Conservation (phyloP, 495 filamentous ascomycete genomes). For the Aspergillus panamensis region DNA sequence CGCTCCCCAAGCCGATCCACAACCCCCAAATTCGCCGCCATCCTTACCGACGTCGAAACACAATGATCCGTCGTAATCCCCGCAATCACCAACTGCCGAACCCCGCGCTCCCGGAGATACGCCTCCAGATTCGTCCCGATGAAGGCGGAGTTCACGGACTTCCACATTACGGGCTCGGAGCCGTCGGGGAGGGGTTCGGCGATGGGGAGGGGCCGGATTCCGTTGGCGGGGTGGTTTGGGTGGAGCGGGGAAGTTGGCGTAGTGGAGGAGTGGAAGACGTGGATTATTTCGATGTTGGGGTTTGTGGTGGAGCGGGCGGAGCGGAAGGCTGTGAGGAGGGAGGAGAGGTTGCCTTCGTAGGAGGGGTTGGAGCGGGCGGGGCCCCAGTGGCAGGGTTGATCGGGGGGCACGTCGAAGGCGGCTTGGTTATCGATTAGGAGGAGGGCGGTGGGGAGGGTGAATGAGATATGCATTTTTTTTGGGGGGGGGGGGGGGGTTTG, state of each 20-base stretch:
- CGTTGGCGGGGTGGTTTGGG: conserved; percentile 28
- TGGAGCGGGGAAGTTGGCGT: conserved; percentile 30
- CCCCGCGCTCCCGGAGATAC: conserved; percentile 31
- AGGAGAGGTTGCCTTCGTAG: conserved; percentile 42
- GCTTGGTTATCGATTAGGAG: conserved; percentile 58
- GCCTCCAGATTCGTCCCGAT: conserved; percentile 45
- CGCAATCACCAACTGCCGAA: conserved; percentile 40
- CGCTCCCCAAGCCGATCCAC: conserved; percentile 32
- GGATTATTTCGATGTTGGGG: conserved; percentile 36
- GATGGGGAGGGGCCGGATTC: conserved; percentile 36
- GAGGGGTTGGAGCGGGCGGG: conserved; percentile 41
- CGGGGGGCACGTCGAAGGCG: conserved; percentile 32
- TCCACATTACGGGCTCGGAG: conserved; percentile 44
- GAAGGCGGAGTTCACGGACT: conserved; percentile 48
- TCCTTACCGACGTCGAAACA: conserved; percentile 48
- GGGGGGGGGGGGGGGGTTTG: neutral
- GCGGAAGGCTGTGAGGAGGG: conserved; percentile 43
- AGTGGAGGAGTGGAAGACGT: conserved; percentile 47
- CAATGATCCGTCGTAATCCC: conserved; percentile 52
- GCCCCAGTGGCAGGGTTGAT: conserved; percentile 43
- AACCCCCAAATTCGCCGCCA: conserved; percentile 48
- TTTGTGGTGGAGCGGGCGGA: conserved; percentile 21
- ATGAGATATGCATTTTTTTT: conserved; percentile 15
- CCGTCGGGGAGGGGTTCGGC: conserved; percentile 36
- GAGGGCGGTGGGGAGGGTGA: conserved; percentile 44